A percentile compares a stretch with the other conserved stretches of the same genome.
Conservation (phyloP, 2,329 filamentous ascomycete genomes). For the Penicillium hordei region DNA sequence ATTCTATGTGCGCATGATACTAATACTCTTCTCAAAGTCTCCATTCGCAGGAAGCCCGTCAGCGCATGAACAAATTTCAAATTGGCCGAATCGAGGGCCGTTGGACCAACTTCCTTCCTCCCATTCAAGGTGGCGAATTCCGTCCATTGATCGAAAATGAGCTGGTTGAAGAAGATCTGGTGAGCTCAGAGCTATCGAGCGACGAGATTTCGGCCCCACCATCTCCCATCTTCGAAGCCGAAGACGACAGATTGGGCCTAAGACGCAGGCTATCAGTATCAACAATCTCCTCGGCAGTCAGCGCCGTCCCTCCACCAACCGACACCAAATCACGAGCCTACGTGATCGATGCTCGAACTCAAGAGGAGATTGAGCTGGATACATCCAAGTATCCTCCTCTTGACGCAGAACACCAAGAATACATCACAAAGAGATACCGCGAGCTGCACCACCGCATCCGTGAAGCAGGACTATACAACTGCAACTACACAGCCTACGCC, state of each 20-base stretch:
- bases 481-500: conserved; percentile 73
- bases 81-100: conserved; percentile 75
- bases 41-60: conserved; percentile 74
- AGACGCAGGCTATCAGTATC: conserved; percentile 36
- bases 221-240: conserved; percentile 57
- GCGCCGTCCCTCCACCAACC: conserved; percentile 12
- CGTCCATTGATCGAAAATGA: conserved; percentile 50
- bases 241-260: conserved; percentile 35
- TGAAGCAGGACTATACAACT: conserved; percentile 72
- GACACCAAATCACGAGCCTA: conserved; percentile 47
- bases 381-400: conserved; percentile 74
- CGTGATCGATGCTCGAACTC: conserved; percentile 72
- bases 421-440: conserved; percentile 63
- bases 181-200: conserved; percentile 43
- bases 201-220: conserved; percentile 53
- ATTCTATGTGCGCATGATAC: background rate
- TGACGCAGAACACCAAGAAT: conserved; percentile 68
- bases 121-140: conserved; percentile 82
- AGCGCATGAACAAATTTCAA: conserved; percentile 73
- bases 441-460: conserved; percentile 35
- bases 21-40: conserved; percentile 54
- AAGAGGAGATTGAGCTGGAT: conserved; percentile 70
- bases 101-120: conserved; percentile 84
- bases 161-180: conserved; percentile 30
- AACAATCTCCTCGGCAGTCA: conserved; percentile 25